phyloP scores from a whole-genome alignment of 768 basidiomycete species.

The Dioszegia crocea region DNA sequence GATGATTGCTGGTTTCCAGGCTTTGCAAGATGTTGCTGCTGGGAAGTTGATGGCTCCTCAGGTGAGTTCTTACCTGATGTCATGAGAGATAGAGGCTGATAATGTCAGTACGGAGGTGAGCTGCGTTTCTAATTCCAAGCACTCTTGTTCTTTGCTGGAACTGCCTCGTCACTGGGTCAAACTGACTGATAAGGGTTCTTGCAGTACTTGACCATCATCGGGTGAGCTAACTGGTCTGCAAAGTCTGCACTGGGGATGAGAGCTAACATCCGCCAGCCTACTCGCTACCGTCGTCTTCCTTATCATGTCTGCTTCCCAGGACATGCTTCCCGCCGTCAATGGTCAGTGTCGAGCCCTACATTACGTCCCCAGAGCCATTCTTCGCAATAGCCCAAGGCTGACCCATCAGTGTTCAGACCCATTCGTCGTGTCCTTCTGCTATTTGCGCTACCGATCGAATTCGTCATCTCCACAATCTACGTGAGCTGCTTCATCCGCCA shows the following conservation, averaged over 20 bases:
- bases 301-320: conserved; percentile 51
- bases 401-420: conserved; percentile 49
- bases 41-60: conserved; percentile 29
- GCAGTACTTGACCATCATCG: conserved; percentile 74
- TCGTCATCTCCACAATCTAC: conserved; percentile 62
- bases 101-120: conserved; percentile 39
- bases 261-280: conserved; percentile 37
- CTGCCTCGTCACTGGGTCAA: background rate
- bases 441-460: conserved; percentile 62
- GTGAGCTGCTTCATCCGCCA: conserved; percentile 19
- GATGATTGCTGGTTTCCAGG: conserved; percentile 44
- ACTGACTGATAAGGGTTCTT: conserved; percentile 54
- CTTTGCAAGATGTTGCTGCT: conserved; percentile 21
- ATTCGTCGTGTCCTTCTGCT: conserved; percentile 62
- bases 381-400: background rate
- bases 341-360: conserved; percentile 44
- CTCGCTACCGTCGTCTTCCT: conserved; percentile 53
- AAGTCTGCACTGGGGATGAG: background rate
- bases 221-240: conserved; percentile 52
- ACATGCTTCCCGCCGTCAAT: conserved; percentile 51
- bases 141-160: no score
- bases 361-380: no score
- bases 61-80: conserved; percentile 21
- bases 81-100: background rate
- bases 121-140: background rate